Percentiles rank a stretch among this genome's conserved stretches.
Conservation (phyloP, 202 grass and related monocot genomes). For the Hordeum pubiflorum region DNA sequence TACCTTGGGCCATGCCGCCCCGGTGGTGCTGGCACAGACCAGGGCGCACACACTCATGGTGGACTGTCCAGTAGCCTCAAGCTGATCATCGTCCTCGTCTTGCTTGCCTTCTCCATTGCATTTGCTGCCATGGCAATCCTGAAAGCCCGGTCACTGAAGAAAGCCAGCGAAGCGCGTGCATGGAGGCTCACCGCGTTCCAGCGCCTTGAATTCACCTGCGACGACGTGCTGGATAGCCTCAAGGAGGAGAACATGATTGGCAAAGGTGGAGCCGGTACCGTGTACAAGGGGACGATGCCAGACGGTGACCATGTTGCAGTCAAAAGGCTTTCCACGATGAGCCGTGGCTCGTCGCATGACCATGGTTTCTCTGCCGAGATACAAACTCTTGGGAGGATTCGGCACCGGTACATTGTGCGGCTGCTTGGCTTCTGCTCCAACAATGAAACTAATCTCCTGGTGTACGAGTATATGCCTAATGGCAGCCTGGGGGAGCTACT, state of each 20-base stretch:
- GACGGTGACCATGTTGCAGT: slow-evolving; percentile 81
- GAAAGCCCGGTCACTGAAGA: slow-evolving; percentile 90
- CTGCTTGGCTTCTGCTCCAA: slow-evolving; percentile 93
- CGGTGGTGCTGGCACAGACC: slow-evolving; percentile 5
- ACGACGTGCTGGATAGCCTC: slow-evolving; percentile 70
- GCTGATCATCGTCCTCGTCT: slow-evolving; percentile 73
- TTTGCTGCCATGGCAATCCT: slow-evolving; percentile 69
- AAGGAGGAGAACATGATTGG: slow-evolving; percentile 98
- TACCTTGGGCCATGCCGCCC: slow-evolving; percentile 59
- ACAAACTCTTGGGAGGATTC: slow-evolving; percentile 90
- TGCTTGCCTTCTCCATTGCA: slow-evolving; percentile 72
- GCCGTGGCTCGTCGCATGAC: slow-evolving; percentile 75
- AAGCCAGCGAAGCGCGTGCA: slow-evolving; percentile 58
- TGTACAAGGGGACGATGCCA: slow-evolving; percentile 91
- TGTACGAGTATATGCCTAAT: slow-evolving; percentile 99
- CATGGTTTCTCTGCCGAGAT: slow-evolving; percentile 97
- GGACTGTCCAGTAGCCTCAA: slow-evolving; percentile 73
- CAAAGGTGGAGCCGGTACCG: slow-evolving; percentile 90
- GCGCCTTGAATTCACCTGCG: slow-evolving; percentile 75
- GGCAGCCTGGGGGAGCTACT: slow-evolving; percentile 90
- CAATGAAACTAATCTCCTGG: slow-evolving; percentile 82
- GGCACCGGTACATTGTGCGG: slow-evolving; percentile 89
- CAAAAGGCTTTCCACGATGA: slow-evolving; percentile 76
- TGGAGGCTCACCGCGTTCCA: slow-evolving; percentile 91
- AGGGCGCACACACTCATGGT: slow-evolving; percentile 13